Evolutionary conservation across 768 basidiomycete genomes (phyloP), one percentile per base, ranked within the genome.

Genomic region (Termitomyces sp.): DNA sequence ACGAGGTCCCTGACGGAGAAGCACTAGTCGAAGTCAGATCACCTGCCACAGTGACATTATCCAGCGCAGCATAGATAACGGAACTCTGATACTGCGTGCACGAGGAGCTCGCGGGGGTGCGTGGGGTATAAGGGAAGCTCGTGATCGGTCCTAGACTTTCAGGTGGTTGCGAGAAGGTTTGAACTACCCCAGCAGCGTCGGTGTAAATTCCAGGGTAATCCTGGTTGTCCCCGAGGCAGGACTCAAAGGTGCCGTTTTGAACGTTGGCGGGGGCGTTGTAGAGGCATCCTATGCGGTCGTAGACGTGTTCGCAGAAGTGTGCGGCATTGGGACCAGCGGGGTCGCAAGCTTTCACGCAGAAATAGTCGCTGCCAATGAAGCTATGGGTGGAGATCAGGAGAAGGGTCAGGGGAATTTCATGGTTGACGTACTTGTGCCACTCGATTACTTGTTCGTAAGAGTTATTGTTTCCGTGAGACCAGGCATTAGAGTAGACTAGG

Each of bases 331-430:
- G 64, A 4, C 75, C 76, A 3, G 68, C 58, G 3, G 81, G 81
- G 64, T 86, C 80, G 71, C 87, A 89, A 1, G 76, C 68, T 71
- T 88, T 88, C 55, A 85, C 53, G 67, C 85, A 88, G 72, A 85
- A 83, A 33, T 57, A 53, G 56, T 71, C 61, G 37, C 72, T 74
- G 43, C 86, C 86, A 59, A 86, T 80, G 72, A 87, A 87, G 57
- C 84, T 82, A 60, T 49, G 3, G n/a, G 24, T 26, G 33, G 67
- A 78, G 13, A 16, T 30, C 27, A 40, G 12, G 8, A 0, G 27
- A 50, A 4, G 36, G 1, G 1, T 37, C 5, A 13, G 10, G n/a
- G 54, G 43, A 5, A n/a, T 30, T 18, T 42, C 66, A 76, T 8
- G 4, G 39, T 37, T 27, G 12, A 57, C 68, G 34, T 61, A 83